Conservation (phyloP, 2,329 filamentous ascomycete genomes). For the Cercospora sp. region DNA sequence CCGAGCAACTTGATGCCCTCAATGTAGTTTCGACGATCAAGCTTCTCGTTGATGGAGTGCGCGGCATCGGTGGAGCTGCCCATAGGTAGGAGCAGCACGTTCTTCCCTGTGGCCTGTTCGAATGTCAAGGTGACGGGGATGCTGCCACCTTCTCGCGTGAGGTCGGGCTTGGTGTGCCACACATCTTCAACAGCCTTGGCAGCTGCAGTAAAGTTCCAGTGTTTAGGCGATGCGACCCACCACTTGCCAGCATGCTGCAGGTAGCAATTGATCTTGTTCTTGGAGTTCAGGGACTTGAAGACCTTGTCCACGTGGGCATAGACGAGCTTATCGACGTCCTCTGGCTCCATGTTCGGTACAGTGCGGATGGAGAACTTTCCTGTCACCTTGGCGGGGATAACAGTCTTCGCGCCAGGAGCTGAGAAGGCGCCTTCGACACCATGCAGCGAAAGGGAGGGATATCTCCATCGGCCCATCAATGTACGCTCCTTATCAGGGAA, state of each 20-base stretch:
- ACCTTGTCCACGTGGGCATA: slow-evolving; percentile 79
- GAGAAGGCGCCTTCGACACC: slow-evolving; percentile 95
- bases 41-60: slow-evolving; percentile 97
- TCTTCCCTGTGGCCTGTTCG: slow-evolving; percentile 97
- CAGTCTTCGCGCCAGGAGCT: slow-evolving; percentile 91
- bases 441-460: slow-evolving; percentile 90
- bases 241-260: slow-evolving; percentile 90
- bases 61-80: slow-evolving; percentile 85
- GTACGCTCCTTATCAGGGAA: slow-evolving; percentile 85
- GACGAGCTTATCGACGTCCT: slow-evolving; percentile 81
- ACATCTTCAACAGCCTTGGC: slow-evolving; percentile 95
- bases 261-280: slow-evolving; percentile 82
- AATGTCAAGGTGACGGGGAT: slow-evolving; percentile 97
- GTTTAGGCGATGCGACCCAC: slow-evolving; percentile 97
- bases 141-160: slow-evolving; percentile 93
- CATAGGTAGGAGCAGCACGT: slow-evolving; percentile 93
- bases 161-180: slow-evolving; percentile 89
- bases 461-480: slow-evolving; percentile 94
- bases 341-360: slow-evolving; percentile 94
- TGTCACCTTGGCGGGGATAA: slow-evolving; percentile 95
- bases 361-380: slow-evolving; percentile 99
- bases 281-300: slow-evolving; percentile 83
- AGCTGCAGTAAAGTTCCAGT: slow-evolving; percentile 97
- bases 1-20: slow-evolving; percentile 95
- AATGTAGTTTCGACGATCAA: slow-evolving; percentile 96